Evolutionary conservation across 75 land plant species (phyloP), one percentile per base, ranked within the genome.

Genomic region (Pinus albicaulis): DNA sequence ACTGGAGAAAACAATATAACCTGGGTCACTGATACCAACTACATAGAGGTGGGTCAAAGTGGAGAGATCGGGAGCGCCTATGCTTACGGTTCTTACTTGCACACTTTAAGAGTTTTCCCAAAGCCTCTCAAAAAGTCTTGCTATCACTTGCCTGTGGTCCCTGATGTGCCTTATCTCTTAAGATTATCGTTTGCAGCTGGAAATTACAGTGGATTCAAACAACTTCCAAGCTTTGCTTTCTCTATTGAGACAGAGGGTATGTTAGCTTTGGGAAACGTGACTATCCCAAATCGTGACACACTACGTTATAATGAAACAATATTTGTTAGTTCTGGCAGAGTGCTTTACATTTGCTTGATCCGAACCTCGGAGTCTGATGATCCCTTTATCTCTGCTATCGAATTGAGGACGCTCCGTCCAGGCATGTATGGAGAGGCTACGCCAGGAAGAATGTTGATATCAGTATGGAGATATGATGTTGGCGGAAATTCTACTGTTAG

Each of bases 41-140:
- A 16, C 8, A 34, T 66, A 16, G 7, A 17, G 5, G 70, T 20
- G n/a, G 41, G 69, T 34, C 15, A 5, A 5, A 65, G 7, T 5
- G n/a, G 5, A 34, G 69, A 15, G 5, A 41, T 5, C 19, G 1
- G 4, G 4, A 31, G 17, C 36, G 3, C 19, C 48, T 0, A 2
- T 16, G 2, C 8, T 36, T 3, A 5, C 19, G n/a, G 19, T 34
- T 36, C 36, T 66, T 34, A 66, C 22, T 7, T 19, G 22, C 48
- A 38, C 17, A 66, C 8, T 1, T 1, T 5, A 17, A n/a, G 70
- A 38, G 70, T 66, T 3, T 66, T 66, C 22, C 48, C 70, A 17
- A 66, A 66, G 48, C 70, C 70, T 66, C n/a, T 36, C 12, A 66
- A 66, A 3, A 66, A 66, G 19, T 66, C 70, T 38, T 66, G 44